Base-by-base conservation (phyloP, 192 early-diverging fungal genomes). In the Pilobolus umbonatus region DNA sequence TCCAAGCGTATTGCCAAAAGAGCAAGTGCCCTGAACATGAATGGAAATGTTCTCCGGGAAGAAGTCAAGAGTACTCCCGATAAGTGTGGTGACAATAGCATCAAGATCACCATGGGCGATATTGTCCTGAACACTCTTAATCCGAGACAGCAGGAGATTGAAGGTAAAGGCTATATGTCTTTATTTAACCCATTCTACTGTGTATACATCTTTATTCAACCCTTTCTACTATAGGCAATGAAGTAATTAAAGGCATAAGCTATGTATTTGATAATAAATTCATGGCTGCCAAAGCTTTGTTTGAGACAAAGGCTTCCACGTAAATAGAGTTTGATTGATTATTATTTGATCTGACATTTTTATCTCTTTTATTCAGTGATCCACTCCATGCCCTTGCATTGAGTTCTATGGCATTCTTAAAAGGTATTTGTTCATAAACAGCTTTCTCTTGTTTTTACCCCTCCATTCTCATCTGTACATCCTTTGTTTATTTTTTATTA, bases 361-460 rank as follows among this genome's bases (percentile, higher is more conserved):
- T 61, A 8, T 17, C 43, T 32, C 5, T 52, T 19, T 15, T 53
- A 28, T 43, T 11, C 32, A 62, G 59, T 39, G 74, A 82, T 45
- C 80, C 80, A 8, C 57, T 82, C 21, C 74, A 75, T 53, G 75
- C 75, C n/a, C 62, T 82, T 22, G 77, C 75, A 8, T 66, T 74
- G 4, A 76, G 80, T 34, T 65, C 73, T 24, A 68, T 82, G 28
- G 73, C 80, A 8, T 79, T 77, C 45, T 64, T 82, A 57, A 82
- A 80, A 75, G 78, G 78, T 77, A 67, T 8, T 35, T 5, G 39
- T 42, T 42, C 19, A 42, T 12, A 42, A 42, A 42, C 14, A 42
- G 19, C 15, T 42, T 42, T 17, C 9, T 14, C 4, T 38, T 38
- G 1, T 38, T 38, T 38, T 38, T n/a, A n/a, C n/a, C n/a, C n/a